Conservation (phyloP, 495 filamentous ascomycete species). For the Emericellopsis terricola region DNA sequence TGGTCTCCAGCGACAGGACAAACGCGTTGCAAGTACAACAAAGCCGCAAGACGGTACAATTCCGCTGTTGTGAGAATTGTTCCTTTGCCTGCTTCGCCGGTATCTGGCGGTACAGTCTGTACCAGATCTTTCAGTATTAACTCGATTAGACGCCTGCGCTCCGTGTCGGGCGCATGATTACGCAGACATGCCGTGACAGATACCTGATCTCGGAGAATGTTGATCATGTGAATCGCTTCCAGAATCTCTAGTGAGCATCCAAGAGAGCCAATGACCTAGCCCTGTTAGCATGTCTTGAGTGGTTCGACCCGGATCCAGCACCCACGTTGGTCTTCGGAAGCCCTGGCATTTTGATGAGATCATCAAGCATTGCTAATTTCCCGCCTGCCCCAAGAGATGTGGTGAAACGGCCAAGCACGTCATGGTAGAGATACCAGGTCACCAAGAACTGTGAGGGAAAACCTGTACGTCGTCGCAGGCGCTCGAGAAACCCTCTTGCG, state of each 20-base stretch:
- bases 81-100: slow-evolving; percentile 10
- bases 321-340: too few species aligned
- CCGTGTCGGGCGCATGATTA: too few species aligned
- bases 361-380: slow-evolving; percentile 9
- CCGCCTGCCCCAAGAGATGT: slow-evolving; percentile 10
- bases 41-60: slow-evolving; percentile 14
- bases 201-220: slow-evolving; percentile 13
- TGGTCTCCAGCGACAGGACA: slow-evolving; percentile 7
- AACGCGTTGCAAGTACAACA: slow-evolving; percentile 14
- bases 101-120: too few species aligned
- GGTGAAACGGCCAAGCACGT: slow-evolving; percentile 15
- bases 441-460: slow-evolving; percentile 12
- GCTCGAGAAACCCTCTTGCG: slow-evolving; percentile 12
- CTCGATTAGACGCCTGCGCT: too few species aligned
- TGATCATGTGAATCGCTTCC: slow-evolving; percentile 13
- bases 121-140: too few species aligned
- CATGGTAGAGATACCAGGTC: slow-evolving; percentile 19
- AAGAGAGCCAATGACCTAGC: slow-evolving; percentile 16
- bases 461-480: slow-evolving; percentile 4
- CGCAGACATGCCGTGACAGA: too few species aligned
- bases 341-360: too few species aligned
- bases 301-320: too few species aligned
- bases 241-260: slow-evolving; percentile 17
- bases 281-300: too few species aligned
- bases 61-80: slow-evolving; percentile 14